phyloP scores from a whole-genome alignment of 257 asterid genomes.

The Solanum rostratum region DNA sequence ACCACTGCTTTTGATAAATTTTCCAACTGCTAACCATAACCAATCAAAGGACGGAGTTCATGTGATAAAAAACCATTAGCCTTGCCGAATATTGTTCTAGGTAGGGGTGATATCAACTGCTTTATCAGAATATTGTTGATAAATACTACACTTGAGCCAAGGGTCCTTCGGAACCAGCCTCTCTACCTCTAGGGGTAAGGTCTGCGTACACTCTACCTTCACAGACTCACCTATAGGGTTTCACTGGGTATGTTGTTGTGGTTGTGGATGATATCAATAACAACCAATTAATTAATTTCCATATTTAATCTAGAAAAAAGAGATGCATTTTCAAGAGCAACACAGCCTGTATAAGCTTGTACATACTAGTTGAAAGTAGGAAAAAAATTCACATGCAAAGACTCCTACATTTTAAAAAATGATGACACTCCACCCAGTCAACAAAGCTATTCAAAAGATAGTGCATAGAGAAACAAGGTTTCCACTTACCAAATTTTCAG shows the following conservation, averaged over 20 bases:
- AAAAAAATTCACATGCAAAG: background rate
- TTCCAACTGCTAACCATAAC: background rate
- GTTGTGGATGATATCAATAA: background rate
- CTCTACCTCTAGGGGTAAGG: background rate
- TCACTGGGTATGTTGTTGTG: background rate
- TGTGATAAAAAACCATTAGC: background rate
- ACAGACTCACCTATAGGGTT: background rate
- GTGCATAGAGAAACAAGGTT: background rate
- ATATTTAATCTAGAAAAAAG: background rate
- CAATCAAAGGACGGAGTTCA: background rate
- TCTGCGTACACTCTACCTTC: background rate
- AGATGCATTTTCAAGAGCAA: background rate
- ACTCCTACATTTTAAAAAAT: background rate
- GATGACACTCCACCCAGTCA: background rate
- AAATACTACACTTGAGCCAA: background rate
- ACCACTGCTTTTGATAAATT: background rate
- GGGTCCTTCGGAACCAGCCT: background rate
- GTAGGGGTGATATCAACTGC: background rate
- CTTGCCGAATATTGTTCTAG: background rate
- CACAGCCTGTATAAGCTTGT: background rate
- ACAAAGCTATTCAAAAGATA: background rate
- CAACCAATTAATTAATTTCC: background rate
- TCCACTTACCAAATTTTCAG: constrained; percentile 83
- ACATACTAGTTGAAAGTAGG: background rate
- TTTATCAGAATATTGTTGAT: background rate